Evolutionary conservation across 2,329 filamentous ascomycete species (phyloP).

Genomic region (Herpotrichia juniperi): DNA sequence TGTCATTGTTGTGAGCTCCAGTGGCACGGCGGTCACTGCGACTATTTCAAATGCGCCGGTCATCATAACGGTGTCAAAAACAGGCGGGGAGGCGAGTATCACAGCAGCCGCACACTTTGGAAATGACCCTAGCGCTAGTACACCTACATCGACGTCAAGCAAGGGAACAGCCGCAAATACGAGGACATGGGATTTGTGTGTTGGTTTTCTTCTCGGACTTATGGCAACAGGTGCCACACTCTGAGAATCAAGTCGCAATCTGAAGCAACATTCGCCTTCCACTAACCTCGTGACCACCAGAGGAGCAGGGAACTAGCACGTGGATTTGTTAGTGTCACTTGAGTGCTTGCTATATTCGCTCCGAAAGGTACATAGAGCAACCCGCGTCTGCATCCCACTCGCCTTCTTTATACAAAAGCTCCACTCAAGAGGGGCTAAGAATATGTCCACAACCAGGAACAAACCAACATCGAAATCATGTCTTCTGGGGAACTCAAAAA

Average conservation of each 20-base stretch:
- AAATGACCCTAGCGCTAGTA: neutral
- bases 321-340: too few relatives aligned
- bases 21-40: slow-evolving; percentile 32
- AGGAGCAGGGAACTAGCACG: too few relatives aligned
- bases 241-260: neutral
- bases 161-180: slow-evolving; percentile 8
- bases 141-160: slow-evolving; percentile 16
- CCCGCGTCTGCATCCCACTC: neutral
- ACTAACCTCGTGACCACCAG: too few relatives aligned
- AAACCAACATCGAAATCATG: neutral
- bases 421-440: neutral
- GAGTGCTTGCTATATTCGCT: too few relatives aligned
- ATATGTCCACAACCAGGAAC: neutral
- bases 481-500: neutral
- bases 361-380: too few relatives aligned
- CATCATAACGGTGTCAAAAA: slow-evolving; percentile 23
- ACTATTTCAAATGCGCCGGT: slow-evolving; percentile 26
- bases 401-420: neutral
- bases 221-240: neutral
- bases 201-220: slow-evolving; percentile 10
- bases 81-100: slow-evolving; percentile 27
- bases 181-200: slow-evolving; percentile 13
- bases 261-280: neutral
- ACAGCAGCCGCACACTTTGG: slow-evolving; percentile 11
- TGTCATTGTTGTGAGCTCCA: slow-evolving; percentile 32